Evolutionary conservation across 768 basidiomycete species (phyloP).

Genomic region (Glaciozyma martinii): DNA sequence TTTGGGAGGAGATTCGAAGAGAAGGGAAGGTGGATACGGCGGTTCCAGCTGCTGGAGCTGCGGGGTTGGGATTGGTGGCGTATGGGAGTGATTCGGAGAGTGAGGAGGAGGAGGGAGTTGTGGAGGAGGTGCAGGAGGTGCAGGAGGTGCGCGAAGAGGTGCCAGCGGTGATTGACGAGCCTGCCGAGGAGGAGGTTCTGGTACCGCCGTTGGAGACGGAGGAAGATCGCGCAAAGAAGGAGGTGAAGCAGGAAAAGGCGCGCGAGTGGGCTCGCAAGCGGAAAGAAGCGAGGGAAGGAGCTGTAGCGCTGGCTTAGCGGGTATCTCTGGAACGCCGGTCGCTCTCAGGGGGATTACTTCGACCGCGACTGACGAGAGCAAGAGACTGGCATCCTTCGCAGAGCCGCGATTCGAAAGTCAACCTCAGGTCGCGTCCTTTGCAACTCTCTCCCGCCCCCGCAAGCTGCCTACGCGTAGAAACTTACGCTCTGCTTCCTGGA

Average conservation of each 20-base stretch:
- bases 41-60: background rate
- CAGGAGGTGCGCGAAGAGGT: background rate
- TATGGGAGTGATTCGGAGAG: slow-evolving; percentile 15
- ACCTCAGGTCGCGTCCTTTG: too few species aligned
- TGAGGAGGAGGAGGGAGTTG: background rate
- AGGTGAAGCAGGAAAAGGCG: slow-evolving; percentile 2
- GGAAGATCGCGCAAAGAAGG: background rate
- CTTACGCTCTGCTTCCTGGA: too few species aligned
- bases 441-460: too few species aligned
- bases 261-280: slow-evolving; percentile 5
- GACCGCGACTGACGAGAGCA: too few species aligned
- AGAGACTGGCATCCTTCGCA: too few species aligned
- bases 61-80: slow-evolving; percentile 10
- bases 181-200: background rate
- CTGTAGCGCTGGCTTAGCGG: background rate
- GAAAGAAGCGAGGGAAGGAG: slow-evolving; percentile 1
- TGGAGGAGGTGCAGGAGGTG: background rate
- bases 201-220: background rate
- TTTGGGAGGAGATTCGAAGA: slow-evolving; percentile 17
- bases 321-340: too few species aligned
- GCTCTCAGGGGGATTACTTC: too few species aligned
- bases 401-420: too few species aligned
- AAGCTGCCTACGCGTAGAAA: too few species aligned
- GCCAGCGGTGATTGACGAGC: too few species aligned
- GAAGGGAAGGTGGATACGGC: background rate